Evolutionary conservation across 495 filamentous ascomycete genomes (phyloP).

Genomic region (Lasiosphaeria miniovina): DNA sequence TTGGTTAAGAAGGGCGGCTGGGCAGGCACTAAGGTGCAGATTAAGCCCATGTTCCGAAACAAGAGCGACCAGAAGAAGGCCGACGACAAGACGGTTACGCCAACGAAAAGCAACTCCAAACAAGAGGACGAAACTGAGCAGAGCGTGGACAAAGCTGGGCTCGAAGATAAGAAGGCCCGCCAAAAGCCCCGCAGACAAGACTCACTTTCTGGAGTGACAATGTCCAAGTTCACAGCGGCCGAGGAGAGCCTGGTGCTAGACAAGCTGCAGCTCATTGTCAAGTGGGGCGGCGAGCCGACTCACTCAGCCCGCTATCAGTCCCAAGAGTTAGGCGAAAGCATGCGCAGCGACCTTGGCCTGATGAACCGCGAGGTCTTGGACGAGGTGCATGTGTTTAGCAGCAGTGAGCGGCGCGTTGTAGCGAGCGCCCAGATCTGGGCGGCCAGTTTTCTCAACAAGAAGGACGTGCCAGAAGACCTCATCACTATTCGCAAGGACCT

Average conservation of each 20-base stretch:
- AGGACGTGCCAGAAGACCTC: constrained; percentile 76
- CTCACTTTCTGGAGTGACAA: constrained; percentile 79
- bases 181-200: constrained; percentile 63
- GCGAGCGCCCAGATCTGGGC: constrained; percentile 98
- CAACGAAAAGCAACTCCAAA: constrained; percentile 41
- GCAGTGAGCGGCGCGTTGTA: constrained; percentile 89
- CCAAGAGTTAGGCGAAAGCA: constrained; percentile 89
- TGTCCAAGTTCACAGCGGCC: constrained; percentile 83
- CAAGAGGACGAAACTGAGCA: constrained; percentile 22
- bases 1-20: constrained; percentile 87
- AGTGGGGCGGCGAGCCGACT: constrained; percentile 98
- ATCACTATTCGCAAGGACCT: constrained; percentile 91
- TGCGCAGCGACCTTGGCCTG: constrained; percentile 89
- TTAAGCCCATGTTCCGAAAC: constrained; percentile 97
- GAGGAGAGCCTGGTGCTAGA: constrained; percentile 88
- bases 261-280: constrained; percentile 95
- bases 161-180: constrained; percentile 21
- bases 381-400: constrained; percentile 89
- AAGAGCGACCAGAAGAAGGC: constrained; percentile 50
- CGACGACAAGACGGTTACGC: constrained; percentile 42
- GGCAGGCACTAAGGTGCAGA: constrained; percentile 97
- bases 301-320: constrained; percentile 95
- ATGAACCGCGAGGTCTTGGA: constrained; percentile 90
- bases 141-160: constrained; percentile 8
- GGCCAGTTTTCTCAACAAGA: constrained; percentile 80